Base-by-base conservation (phyloP, 2,329 filamentous ascomycete genomes). In the Beauveria varroae region DNA sequence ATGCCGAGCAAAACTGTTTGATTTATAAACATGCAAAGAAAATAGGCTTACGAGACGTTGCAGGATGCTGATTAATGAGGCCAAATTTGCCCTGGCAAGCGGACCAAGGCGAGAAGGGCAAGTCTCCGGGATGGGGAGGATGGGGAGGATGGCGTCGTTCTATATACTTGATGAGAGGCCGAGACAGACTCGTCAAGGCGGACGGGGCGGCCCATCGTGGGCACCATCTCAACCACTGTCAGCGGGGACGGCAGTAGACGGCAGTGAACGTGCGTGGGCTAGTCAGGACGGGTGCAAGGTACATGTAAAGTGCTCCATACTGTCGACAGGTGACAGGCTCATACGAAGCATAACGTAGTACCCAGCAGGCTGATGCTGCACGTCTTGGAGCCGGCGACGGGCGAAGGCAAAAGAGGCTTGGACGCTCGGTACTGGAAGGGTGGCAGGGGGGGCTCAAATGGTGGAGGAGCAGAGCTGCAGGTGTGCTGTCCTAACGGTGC, bases 91-190 rank as follows among this genome's bases (percentile, higher is more conserved):
- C 58, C 50, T 49, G 28, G 51, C 10, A 47, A 51, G 50, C 58
- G 10, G 28, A 41, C 41, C 54, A 6, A 55, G 50, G 28, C 40
- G 43, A 24, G 41, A 37, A 47, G 43, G 10, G n/a, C 16, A 34
- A 44, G 26, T 28, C 22, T 24, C n/a, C 7, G 28, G 30, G 30
- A 60, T 7, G 24, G 50, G 51, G 34, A 37, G 34, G 5, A 37
- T 37, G 34, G 34, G 37, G 52, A 52, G 60, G 53, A 62, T 51
- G 60, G 60, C 40, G 53, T 37, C 10, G 40, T 62, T 56, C 60
- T 62, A 62, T 62, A 62, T 62, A 62, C 40, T 46, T 37, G 34
- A 52, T 22, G 28, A 37, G 47, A 44, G 41, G 40, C 28, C 37
- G 53, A 44, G 40, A 28, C 40, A 49, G 60, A 40, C 54, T 52